Evolutionary conservation across 331 rosid genomes (phyloP).

Genomic region (Malus hybrid): DNA sequence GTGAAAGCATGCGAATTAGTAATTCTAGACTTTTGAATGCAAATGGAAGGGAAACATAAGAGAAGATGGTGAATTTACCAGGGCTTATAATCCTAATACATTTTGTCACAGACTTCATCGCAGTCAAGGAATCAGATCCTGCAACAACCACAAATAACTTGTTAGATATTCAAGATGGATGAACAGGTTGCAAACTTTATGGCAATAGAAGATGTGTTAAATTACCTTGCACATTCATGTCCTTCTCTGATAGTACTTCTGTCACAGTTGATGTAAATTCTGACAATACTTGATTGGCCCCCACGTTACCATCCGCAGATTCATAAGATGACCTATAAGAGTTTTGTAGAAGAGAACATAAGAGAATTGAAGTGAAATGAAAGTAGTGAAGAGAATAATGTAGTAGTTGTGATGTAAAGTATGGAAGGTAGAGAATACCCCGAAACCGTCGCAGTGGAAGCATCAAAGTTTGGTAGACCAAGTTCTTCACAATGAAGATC

Average conservation of each 20-base stretch:
- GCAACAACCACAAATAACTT: constrained; percentile 13
- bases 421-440: constrained; percentile 45
- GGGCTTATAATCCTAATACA: constrained; percentile 58
- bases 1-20: constrained; percentile 1
- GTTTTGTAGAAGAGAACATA: not conserved
- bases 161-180: not conserved
- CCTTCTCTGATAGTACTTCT: constrained; percentile 43
- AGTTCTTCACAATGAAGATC: constrained; percentile 47
- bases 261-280: constrained; percentile 50
- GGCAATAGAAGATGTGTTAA: not conserved
- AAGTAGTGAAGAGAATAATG: not conserved
- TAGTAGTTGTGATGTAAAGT: not conserved
- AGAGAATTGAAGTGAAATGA: not conserved
- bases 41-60: not conserved
- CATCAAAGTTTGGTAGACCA: constrained; percentile 29
- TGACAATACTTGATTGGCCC: constrained; percentile 31
- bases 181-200: not conserved
- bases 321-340: constrained; percentile 41
- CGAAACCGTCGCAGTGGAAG: constrained; percentile 31
- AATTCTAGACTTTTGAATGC: not conserved
- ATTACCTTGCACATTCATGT: constrained; percentile 40
- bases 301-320: constrained; percentile 21
- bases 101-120: constrained; percentile 45
- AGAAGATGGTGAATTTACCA: constrained; percentile 29
- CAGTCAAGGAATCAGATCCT: constrained; percentile 49